These are phyloP conservation scores for Coprinopsis sp. DNA, from an alignment of 768 basidiomycete genomes.

Conservation along the genomic window DNA sequence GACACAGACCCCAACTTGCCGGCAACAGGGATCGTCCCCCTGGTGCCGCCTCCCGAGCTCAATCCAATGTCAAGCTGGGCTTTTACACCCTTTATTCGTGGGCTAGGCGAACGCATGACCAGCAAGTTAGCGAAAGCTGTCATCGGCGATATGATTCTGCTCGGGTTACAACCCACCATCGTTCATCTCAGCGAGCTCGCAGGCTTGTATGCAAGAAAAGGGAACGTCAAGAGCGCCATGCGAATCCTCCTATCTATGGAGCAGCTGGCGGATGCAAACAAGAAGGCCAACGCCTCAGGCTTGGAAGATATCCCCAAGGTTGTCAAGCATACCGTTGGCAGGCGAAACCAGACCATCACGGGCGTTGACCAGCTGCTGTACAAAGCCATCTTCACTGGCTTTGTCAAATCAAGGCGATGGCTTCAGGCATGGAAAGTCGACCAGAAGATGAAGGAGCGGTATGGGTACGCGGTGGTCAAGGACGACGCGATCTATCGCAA, in stretches of 20 bases:
- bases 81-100: slow-evolving; percentile 53
- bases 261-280: slow-evolving; percentile 27
- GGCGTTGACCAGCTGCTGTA: not conserved
- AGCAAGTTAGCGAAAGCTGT: slow-evolving; percentile 33
- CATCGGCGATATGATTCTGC: slow-evolving; percentile 47
- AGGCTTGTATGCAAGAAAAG: slow-evolving; percentile 38
- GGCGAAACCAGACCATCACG: not conserved
- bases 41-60: slow-evolving; percentile 1
- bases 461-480: not conserved
- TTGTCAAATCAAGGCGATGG: not conserved
- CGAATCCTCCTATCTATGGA: slow-evolving; percentile 42
- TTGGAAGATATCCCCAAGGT: not conserved
- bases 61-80: slow-evolving; percentile 21
- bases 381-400: not conserved
- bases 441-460: not conserved
- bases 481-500: not conserved
- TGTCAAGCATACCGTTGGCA: too few species aligned
- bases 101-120: slow-evolving; percentile 28
- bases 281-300: not conserved
- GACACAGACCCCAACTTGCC: not conserved
- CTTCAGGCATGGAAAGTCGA: not conserved
- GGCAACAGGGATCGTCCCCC: not conserved
- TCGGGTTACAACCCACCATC: slow-evolving; percentile 41
- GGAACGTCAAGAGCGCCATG: slow-evolving; percentile 31
- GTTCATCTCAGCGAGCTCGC: slow-evolving; percentile 50